Percentiles rank a stretch among this genome's conserved stretches.
phyloP scores from a whole-genome alignment of 306 rosid species.

The Fragaria nilgerrensis region DNA sequence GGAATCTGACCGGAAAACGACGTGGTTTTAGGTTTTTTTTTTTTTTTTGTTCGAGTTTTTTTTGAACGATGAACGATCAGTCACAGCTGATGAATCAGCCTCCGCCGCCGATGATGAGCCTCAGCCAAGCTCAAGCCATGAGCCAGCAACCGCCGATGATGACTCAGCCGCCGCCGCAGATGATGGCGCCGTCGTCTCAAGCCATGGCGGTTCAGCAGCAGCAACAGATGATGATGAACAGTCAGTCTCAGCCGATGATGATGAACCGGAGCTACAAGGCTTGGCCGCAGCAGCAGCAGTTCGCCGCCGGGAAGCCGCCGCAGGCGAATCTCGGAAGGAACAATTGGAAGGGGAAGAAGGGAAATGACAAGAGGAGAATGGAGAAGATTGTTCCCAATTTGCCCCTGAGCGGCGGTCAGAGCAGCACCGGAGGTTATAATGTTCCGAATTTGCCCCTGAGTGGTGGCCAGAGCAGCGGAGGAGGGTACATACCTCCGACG shows the following conservation, averaged over 20 bases:
- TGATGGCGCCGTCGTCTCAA: conserved; percentile 42
- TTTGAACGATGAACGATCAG: conserved; percentile 44
- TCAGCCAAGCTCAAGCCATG: conserved; percentile 31
- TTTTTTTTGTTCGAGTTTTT: conserved; percentile 15
- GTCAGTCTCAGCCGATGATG: conserved; percentile 46
- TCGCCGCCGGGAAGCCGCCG: conserved; percentile 33
- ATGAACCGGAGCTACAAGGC: conserved; percentile 39
- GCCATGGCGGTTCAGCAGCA: conserved; percentile 31
- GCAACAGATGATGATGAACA: conserved; percentile 38
- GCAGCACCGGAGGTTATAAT: conserved; percentile 20
- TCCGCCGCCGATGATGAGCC: conserved; percentile 35
- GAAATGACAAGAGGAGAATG: conserved; percentile 59
- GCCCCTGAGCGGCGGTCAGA: conserved; percentile 30
- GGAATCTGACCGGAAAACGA: neutral
- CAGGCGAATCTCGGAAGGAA: conserved; percentile 32
- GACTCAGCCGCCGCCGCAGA: conserved; percentile 30
- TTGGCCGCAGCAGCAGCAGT: conserved; percentile 37
- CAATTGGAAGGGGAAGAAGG: conserved; percentile 79
- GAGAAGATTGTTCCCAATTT: conserved; percentile 39
- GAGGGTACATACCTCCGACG: conserved; percentile 63
- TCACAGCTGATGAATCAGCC: conserved; percentile 39
- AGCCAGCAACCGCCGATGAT: conserved; percentile 27
- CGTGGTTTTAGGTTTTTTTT: neutral
- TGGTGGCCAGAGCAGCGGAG: conserved; percentile 27
- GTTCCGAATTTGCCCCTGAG: conserved; percentile 21